These are phyloP conservation scores for Populus hybrid DNA, from an alignment of 441 rosid genomes.

Conservation along the genomic window DNA sequence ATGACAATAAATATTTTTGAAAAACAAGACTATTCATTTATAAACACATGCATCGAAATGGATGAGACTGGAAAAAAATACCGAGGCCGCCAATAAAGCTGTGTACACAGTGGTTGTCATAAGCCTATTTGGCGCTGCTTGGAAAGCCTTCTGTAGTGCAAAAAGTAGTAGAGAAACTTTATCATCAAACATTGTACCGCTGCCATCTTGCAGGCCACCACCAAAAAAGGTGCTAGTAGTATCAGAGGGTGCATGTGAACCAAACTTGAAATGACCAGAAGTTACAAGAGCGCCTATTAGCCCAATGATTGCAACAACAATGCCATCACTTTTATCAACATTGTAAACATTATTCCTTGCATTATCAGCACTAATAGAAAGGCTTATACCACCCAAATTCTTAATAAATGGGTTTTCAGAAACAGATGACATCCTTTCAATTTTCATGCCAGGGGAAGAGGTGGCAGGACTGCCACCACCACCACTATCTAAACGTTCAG, in stretches of 20 bases:
- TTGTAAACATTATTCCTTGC: conserved; percentile 96
- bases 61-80: background rate
- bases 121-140: conserved; percentile 91
- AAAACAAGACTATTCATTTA: background rate
- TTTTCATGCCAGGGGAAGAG: conserved; percentile 37
- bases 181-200: conserved; percentile 92
- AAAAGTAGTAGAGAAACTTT: no score
- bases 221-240: conserved; percentile 56
- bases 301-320: conserved; percentile 87
- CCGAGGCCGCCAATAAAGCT: conserved; percentile 78
- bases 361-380: conserved; percentile 91
- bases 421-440: conserved; percentile 62
- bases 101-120: conserved; percentile 83
- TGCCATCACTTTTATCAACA: conserved; percentile 83
- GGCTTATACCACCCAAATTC: conserved; percentile 92
- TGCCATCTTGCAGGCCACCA: conserved; percentile 69
- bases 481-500: conserved; percentile 35
- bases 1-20: background rate
- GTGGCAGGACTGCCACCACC: conserved; percentile 35
- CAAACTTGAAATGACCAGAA: conserved; percentile 75
- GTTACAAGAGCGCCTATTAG: conserved; percentile 84
- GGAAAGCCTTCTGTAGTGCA: conserved; percentile 94
- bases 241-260: conserved; percentile 54
- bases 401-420: conserved; percentile 54
- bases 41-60: background rate